Evolutionary conservation across 345 rosid genomes (phyloP), one percentile per base, ranked within the genome.

Genomic region (Eucalyptus cladocalyx): DNA sequence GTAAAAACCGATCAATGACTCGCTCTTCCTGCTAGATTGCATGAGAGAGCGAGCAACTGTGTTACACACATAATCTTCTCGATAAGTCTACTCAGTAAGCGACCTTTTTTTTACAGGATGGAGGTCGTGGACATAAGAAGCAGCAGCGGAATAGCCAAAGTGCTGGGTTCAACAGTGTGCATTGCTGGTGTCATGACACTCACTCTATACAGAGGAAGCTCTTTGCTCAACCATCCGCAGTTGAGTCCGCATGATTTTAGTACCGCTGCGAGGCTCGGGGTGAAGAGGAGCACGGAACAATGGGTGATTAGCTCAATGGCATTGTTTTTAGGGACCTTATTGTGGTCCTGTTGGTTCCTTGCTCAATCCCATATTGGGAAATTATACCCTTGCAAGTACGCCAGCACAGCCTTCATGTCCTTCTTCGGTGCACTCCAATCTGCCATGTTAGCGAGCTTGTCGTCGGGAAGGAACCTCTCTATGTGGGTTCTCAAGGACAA

Each of bases 321-420:
- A 47, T 88, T 94, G 93, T 69, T 90, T 8, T 90, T 89, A 3
- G 96, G 95, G 62, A 90, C 93, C 34, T 19, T 94, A n/a, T 60
- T 93, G 87, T 95, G 96, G 96, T 91, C 96, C 58, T 92, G 95
- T 18, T 95, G 96, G 96, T 95, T 94, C 89, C 47, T 94, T 9
- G 91, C 93, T 65, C 95, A 95, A 89, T 91, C 95, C 58, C 72
- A 88, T 9, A 92, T 95, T 49, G 93, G 94, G 88, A 93, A 89
- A 91, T 91, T 89, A 88, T 95, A 91, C 88, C 96, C 96, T 42
- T 94, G 92, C 90, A 92, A 93, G 88, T 95, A 90, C 88, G 91
- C 95, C n/a, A 93, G 95, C 94, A 94, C 95, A 13, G 95, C 97
- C 56, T 89, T 95, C 87, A 90, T 94, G 93, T 91, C 96, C 87